These are phyloP conservation scores for Blastomyces percursus DNA, from an alignment of 2,329 filamentous ascomycete genomes.

Conservation along the genomic window DNA sequence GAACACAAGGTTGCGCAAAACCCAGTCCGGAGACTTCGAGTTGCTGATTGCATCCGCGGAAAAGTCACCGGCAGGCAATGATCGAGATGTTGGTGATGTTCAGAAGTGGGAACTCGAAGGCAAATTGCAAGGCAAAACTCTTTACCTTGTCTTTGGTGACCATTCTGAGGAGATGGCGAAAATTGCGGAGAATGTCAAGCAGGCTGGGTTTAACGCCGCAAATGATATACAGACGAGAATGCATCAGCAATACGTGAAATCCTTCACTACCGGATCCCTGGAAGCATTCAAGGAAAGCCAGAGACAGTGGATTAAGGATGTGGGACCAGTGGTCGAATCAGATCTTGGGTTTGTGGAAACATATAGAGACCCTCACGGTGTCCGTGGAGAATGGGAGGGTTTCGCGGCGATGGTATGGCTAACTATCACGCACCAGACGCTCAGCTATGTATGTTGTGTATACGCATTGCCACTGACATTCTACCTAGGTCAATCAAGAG, in stretches of 20 bases:
- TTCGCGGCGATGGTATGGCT: conserved; percentile 53
- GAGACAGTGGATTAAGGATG: conserved; percentile 71
- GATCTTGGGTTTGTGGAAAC: conserved; percentile 81
- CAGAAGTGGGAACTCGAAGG: conserved; percentile 52
- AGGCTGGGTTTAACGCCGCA: conserved; percentile 56
- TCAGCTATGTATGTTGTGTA: conserved; percentile 13
- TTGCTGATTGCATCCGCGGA: conserved; percentile 62
- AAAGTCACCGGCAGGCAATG: conserved; percentile 47
- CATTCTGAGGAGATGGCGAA: conserved; percentile 59
- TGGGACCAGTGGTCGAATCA: conserved; percentile 66
- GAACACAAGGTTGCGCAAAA: conserved; percentile 66
- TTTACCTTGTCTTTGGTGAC: conserved; percentile 65
- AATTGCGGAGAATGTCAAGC: conserved; percentile 54
- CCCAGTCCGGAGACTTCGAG: conserved; percentile 53
- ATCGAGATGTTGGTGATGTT: conserved; percentile 59
- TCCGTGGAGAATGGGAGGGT: conserved; percentile 75
- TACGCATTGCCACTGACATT: conserved; percentile 37
- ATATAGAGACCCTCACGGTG: conserved; percentile 70
- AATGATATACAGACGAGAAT: conserved; percentile 66
- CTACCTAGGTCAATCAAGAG: conserved; percentile 61
- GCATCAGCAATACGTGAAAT: conserved; percentile 62
- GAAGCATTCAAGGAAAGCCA: conserved; percentile 71
- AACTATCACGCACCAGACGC: background rate
- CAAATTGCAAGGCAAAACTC: conserved; percentile 52
- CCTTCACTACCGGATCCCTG: conserved; percentile 63